Evolutionary conservation across 2,329 filamentous ascomycete species (phyloP).

Genomic region (Phyllosticta capitalensis): DNA sequence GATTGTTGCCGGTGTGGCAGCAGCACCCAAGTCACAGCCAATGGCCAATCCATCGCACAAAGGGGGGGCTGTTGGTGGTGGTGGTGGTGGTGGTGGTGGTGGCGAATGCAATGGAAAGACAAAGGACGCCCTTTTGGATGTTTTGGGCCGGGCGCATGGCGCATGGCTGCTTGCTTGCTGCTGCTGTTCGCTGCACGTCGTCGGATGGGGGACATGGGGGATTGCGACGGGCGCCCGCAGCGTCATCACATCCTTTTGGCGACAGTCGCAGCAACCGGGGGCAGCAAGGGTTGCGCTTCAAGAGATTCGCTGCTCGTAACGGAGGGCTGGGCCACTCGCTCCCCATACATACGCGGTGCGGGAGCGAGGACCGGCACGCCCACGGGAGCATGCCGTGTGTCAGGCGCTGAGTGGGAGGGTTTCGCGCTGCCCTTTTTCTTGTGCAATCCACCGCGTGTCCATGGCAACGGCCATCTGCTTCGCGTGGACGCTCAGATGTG

Average conservation of each 20-base stretch:
- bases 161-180: neutral
- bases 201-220: neutral
- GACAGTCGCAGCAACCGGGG: too few species aligned
- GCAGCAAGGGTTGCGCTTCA: neutral
- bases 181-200: too few species aligned
- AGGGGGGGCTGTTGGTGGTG: too few species aligned
- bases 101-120: too few species aligned
- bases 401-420: slow-evolving; percentile 7
- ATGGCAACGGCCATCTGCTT: neutral
- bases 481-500: neutral
- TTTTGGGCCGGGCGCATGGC: neutral
- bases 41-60: neutral
- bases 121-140: neutral
- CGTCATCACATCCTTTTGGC: neutral
- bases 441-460: neutral
- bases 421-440: slow-evolving; percentile 2
- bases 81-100: too few species aligned
- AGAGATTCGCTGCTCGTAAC: too few species aligned
- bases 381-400: slow-evolving; percentile 1
- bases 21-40: too few species aligned
- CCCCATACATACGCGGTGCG: neutral
- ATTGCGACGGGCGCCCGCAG: too few species aligned
- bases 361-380: neutral
- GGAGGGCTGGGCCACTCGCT: too few species aligned
- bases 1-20: too few species aligned